Evolutionary conservation across 1,284 basidiomycete genomes (phyloP), one percentile per base, ranked within the genome.

Genomic region (Puccinia polysora): DNA sequence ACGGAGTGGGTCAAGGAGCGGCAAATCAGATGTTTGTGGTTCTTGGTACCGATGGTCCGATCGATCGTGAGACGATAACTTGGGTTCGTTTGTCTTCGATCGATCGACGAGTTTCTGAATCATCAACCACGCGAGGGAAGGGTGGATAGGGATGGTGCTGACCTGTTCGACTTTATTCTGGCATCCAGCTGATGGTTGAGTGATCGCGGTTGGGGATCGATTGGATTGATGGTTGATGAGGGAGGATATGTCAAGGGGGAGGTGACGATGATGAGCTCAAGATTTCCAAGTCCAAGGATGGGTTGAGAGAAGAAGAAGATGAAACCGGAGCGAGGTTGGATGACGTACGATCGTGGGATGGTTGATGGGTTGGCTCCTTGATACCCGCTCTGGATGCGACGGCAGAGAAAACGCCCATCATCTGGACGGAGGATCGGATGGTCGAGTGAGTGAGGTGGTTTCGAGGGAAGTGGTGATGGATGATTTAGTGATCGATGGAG

Each of bases 371-470:
- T 10, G n/a, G 4, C 15, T 43, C 38, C 59, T 63, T 63, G 30
- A 63, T 47, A 43, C 59, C 59, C 14, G 59, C 59, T 28, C 43
- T 45, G 38, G 59, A 47, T n/a, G 59, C 59, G 10, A 63, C 59
- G 59, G 59, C 59, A 6, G 59, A 63, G 45, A 63, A 63, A 20
- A 63, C 59, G 45, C 59, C 59, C 59, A 45, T 63, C 59, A 63
- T 63, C 40, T 45, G 2, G 59, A 34, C 15, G 43, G 15, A 28
- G 4, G 25, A 30, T 25, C 18, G 52, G 43, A 15, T 25, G 52
- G 15, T 20, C 4, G 25, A 30, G 52, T 30, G 52, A 14, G 20
- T 25, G 52, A 6, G 20, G 28, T 25, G 3, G 23, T 6, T 6
- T 52, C 4, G 56, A 38, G 10, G 18, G 14, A 14, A n/a, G 12